Percentiles rank a stretch among this genome's conserved stretches.
Evolutionary conservation across 331 rosid genomes (phyloP).

Genomic region (Acacia pycnantha): DNA sequence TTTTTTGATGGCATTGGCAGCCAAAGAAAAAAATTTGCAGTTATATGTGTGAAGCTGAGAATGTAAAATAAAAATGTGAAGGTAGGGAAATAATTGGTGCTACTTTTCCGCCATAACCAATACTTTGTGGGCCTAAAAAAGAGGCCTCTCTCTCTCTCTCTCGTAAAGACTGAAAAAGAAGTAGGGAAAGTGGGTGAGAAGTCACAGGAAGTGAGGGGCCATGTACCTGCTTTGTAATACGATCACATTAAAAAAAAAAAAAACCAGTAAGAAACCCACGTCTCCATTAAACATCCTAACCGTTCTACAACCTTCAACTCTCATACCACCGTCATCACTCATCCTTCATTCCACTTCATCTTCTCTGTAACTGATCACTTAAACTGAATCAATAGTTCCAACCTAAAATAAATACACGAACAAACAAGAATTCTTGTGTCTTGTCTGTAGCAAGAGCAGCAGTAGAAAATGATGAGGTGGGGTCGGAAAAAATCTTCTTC

Average conservation of each 20-base stretch:
- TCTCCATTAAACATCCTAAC: slow-evolving; percentile 57
- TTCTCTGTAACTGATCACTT: slow-evolving; percentile 27
- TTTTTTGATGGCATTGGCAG: neutral
- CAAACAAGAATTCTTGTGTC: neutral
- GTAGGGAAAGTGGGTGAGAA: slow-evolving; percentile 57
- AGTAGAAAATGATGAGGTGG: slow-evolving; percentile 52
- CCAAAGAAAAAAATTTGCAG: neutral
- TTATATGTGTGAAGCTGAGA: neutral
- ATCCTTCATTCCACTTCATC: slow-evolving; percentile 14
- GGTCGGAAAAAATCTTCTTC: slow-evolving; percentile 54
- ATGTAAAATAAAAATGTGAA: neutral
- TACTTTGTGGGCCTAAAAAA: slow-evolving; percentile 19
- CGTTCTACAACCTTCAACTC: slow-evolving; percentile 32
- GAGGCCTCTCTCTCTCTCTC: slow-evolving; percentile 5
- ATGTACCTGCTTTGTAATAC: slow-evolving; percentile 48
- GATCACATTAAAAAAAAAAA: too few relatives aligned
- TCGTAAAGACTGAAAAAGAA: slow-evolving; percentile 1
- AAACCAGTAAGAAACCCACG: slow-evolving; percentile 66
- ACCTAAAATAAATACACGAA: neutral
- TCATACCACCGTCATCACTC: slow-evolving; percentile 27
- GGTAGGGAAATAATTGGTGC: neutral
- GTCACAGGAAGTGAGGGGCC: slow-evolving; percentile 64
- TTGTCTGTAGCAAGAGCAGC: neutral
- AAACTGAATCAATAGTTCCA: neutral
- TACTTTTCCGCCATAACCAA: neutral